Percentiles rank a stretch among this genome's conserved stretches.
phyloP scores from a whole-genome alignment of 2,329 filamentous ascomycete genomes.

The Neofusicoccum sp. region DNA sequence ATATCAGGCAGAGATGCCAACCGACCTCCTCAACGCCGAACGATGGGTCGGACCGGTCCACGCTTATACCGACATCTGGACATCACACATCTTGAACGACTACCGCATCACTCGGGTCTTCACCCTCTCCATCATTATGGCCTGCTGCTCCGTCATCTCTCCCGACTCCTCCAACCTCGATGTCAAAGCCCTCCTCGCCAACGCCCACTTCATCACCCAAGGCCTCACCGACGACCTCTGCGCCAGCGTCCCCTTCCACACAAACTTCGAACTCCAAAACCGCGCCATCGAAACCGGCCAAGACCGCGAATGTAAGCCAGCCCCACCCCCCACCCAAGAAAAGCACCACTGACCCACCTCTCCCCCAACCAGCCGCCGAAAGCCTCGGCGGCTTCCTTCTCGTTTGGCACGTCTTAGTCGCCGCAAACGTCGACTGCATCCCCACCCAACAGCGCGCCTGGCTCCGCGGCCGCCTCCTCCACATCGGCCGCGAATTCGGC shows the following conservation, averaged over 20 bases:
- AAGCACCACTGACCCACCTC: not conserved
- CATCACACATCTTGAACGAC: constrained; percentile 42
- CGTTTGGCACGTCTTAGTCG: constrained; percentile 42
- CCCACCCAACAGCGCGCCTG: constrained; percentile 37
- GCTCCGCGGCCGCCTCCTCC: constrained; percentile 35
- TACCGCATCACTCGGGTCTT: constrained; percentile 42
- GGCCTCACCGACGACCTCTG: constrained; percentile 41
- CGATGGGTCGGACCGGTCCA: constrained; percentile 41
- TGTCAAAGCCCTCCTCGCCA: constrained; percentile 28
- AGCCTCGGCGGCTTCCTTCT: constrained; percentile 41
- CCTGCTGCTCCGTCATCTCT: constrained; percentile 32
- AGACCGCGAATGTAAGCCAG: constrained; percentile 33
- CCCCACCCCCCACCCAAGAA: not conserved
- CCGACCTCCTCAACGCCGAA: constrained; percentile 30
- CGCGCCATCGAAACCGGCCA: constrained; percentile 25
- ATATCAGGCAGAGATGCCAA: constrained; percentile 28
- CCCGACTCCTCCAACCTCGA: constrained; percentile 37
- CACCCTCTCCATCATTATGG: constrained; percentile 39
- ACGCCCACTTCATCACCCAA: constrained; percentile 32
- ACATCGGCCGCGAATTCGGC: constrained; percentile 38
- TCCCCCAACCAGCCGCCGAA: constrained; percentile 33
- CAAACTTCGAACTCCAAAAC: constrained; percentile 39
- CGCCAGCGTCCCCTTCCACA: constrained; percentile 40
- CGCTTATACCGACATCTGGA: constrained; percentile 38
- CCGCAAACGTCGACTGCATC: constrained; percentile 37